phyloP scores from a whole-genome alignment of 805 yeast species.

The Ogataea henricii region DNA sequence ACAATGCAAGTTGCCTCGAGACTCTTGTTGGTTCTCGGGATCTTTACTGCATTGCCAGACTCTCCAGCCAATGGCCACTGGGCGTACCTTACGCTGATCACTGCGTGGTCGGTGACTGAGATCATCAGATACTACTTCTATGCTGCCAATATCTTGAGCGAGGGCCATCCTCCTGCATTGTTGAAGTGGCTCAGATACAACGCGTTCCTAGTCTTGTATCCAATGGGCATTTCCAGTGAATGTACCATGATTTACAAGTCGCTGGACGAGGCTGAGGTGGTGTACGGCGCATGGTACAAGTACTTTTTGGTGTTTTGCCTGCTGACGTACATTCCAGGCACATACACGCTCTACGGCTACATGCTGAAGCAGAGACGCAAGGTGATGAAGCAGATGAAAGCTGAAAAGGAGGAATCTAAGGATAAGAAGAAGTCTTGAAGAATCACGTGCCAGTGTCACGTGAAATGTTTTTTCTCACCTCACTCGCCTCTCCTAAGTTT shows the following conservation, averaged over 20 bases:
- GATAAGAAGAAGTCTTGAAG: slow-evolving; percentile 6
- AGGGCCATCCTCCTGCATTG: slow-evolving; percentile 54
- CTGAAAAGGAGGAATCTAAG: slow-evolving; percentile 11
- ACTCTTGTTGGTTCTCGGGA: slow-evolving; percentile 77
- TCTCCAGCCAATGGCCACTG: slow-evolving; percentile 62
- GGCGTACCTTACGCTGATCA: slow-evolving; percentile 65
- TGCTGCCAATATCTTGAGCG: slow-evolving; percentile 60
- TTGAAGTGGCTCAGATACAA: slow-evolving; percentile 80
- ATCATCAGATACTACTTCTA: slow-evolving; percentile 86
- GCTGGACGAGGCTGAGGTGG: slow-evolving; percentile 63
- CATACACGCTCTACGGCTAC: slow-evolving; percentile 79
- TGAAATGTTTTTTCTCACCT: too few species aligned
- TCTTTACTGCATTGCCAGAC: slow-evolving; percentile 72
- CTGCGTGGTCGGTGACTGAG: slow-evolving; percentile 96
- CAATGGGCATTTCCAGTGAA: slow-evolving; percentile 91
- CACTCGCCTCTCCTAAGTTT: too few species aligned
- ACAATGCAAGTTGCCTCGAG: slow-evolving; percentile 86
- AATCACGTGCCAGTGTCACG: neutral
- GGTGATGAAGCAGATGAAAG: slow-evolving; percentile 52
- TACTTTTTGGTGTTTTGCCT: slow-evolving; percentile 57
- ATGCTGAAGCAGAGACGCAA: slow-evolving; percentile 88
- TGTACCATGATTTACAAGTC: slow-evolving; percentile 68
- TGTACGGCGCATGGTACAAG: slow-evolving; percentile 52
- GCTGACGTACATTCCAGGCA: slow-evolving; percentile 79
- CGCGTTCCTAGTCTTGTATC: slow-evolving; percentile 79